Evolutionary conservation across 2,329 filamentous ascomycete species (phyloP), one percentile per base, ranked within the genome.

Genomic region (Talaromyces verruculosus): DNA sequence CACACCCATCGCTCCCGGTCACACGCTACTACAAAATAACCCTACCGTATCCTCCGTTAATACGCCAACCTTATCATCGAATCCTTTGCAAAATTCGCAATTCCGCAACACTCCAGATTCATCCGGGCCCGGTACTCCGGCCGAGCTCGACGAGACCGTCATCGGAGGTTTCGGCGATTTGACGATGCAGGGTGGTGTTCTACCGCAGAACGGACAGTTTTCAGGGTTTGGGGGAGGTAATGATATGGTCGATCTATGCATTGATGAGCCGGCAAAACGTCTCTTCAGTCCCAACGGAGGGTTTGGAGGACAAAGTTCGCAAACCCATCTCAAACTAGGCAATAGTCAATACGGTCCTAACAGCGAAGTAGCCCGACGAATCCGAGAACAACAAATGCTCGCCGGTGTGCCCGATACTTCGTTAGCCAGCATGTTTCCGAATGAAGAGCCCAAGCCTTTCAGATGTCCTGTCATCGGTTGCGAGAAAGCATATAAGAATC

Each of bases 401-500:
- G 85, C 85, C 37, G 85, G 85, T 35, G 79, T 84, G 43, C 81
- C 82, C 33, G 81, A 83, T 69, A 81, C 79, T 39, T 79, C 77
- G 17, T 43, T 66, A n/a, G 49, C 57, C 22, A 76, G 77, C 30
- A 73, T 81, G 66, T 76, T 79, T 75, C 84, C 86, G 66, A 90
- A 90, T 17, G 94, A 98, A 76, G 94, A 99, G 76, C 92, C 96
- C 73, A 99, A 98, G 80, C 95, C 95, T 0, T 99, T 97, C 84
- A 91, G 93, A 77, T 99, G 95, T 74, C 95, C 95, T 1, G 95
- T 99, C 61, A 96, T 99, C 76, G 95, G 95, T 5, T 99, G 95
- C 75, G 95, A 98, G 79, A 99, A 99, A 84, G 94, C 95, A 0
- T 99, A 99, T 83, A 99, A 99, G 85, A 99, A 99, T 78, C 95